Conservation (phyloP, 2,329 filamentous ascomycete species). For the Neopestalotiopsis clavispora region DNA sequence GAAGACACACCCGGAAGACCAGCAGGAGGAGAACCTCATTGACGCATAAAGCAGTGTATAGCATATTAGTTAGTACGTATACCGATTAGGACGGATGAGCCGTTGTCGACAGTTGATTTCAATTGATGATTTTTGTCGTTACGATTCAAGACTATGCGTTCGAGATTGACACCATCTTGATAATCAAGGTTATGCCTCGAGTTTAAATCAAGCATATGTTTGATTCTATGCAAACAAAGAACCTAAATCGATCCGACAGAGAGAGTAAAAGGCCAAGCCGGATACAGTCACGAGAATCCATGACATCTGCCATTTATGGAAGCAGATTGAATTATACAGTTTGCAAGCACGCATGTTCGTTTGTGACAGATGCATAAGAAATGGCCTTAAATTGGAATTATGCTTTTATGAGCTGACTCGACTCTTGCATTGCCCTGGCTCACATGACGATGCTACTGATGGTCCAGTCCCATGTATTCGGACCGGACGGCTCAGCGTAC, state of each 20-base stretch:
- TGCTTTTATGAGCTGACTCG: neutral
- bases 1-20: constrained; percentile 46
- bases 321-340: neutral
- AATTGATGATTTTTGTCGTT: neutral
- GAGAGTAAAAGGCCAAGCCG: neutral
- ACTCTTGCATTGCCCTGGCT: neutral
- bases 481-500: neutral
- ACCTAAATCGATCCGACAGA: neutral
- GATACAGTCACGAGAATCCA: neutral
- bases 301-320: neutral
- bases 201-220: neutral
- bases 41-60: constrained; percentile 50
- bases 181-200: neutral
- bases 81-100: constrained; percentile 6
- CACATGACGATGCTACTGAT: neutral
- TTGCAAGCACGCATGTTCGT: neutral
- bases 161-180: neutral
- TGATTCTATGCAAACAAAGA: neutral
- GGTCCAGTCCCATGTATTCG: neutral
- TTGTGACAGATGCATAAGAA: neutral
- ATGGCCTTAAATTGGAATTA: neutral
- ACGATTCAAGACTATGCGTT: neutral
- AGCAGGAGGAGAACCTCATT: constrained; percentile 63
- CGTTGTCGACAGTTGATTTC: neutral
- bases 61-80: constrained; percentile 1